Base-by-base conservation (phyloP, 106 monocot species). In the Acorus calamus region DNA sequence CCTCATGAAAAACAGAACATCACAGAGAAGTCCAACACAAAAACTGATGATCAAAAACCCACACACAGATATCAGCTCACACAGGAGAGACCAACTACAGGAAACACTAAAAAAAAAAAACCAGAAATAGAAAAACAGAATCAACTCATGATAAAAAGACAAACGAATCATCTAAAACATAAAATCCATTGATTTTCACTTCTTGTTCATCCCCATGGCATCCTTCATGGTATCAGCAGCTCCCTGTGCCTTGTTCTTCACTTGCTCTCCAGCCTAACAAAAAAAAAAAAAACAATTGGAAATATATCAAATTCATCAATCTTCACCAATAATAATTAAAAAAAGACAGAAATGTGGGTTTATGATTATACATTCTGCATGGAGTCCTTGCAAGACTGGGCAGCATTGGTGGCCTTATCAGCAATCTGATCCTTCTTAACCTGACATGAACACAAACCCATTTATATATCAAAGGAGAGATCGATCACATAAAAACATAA, bases 181-280 rank as follows among this genome's bases (percentile, higher is more conserved):
- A 28, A 28, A 28, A 28, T 28, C 28, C 28, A 28, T 28, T 28
- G 28, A 28, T 28, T 1, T 28, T 28, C 28, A 28, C 28, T 28
- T 28, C 28, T 28, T 28, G 28, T 28, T 28, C 28, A 28, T 28
- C 61, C 10, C 62, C 10, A 62, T 28, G 13, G 47, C 64, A 28
- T 64, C 14, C 64, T 51, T 64, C 3, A 64, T 50, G 11, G 64
- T 50, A 9, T 64, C 50, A 13, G 49, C 64, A 13, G 64, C 64
- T 8, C 64, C 64, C 14, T 64, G 64, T 14, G 64, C 50, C 64
- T 50, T 64, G 64, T 28, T 64, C 50, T 64, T 64, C 49, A 64
- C 41, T 3, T 50, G 14, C 11, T 64, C 64, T 50, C 64, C 64
- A 7, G 64, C 14, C 64, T 64, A 28, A 10, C 49, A 50, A 6